A percentile compares a stretch with the other conserved stretches of the same genome.
phyloP scores from a whole-genome alignment of 2,329 filamentous ascomycete genomes.

The Dactylonectria estremocensis region DNA sequence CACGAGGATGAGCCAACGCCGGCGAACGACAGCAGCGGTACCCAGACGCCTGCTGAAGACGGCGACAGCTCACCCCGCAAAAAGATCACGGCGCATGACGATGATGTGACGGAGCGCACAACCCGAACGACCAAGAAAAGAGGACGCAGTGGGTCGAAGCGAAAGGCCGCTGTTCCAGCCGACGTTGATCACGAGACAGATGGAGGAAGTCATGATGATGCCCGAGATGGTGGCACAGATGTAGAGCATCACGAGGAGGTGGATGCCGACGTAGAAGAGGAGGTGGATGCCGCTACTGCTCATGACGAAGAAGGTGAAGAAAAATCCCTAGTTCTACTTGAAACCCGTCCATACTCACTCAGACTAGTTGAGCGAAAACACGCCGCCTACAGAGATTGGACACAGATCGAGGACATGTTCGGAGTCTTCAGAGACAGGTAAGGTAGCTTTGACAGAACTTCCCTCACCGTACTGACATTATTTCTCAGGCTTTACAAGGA shows the following conservation, averaged over 20 bases:
- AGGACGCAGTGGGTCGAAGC: conserved; percentile 60
- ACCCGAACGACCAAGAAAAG: conserved; percentile 57
- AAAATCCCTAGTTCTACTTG: conserved; percentile 12
- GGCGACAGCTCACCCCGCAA: conserved; percentile 53
- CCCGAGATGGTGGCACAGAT: conserved; percentile 58
- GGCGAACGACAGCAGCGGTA: conserved; percentile 55
- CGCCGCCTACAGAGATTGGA: conserved; percentile 83
- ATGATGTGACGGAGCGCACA: conserved; percentile 51
- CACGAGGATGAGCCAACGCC: conserved; percentile 55
- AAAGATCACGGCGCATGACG: conserved; percentile 49
- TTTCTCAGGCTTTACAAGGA: conserved; percentile 85
- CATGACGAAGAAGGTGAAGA: conserved; percentile 76
- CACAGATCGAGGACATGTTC: conserved; percentile 90
- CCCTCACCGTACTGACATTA: conserved; percentile 39
- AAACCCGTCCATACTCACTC: conserved; percentile 41
- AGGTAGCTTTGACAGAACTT: conserved; percentile 40
- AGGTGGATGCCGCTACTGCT: conserved; percentile 70
- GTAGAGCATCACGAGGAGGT: conserved; percentile 65
- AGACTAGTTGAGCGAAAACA: conserved; percentile 81
- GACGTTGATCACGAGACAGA: conserved; percentile 52
- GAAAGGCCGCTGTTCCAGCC: conserved; percentile 51
- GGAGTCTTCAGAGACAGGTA: conserved; percentile 85
- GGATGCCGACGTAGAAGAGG: conserved; percentile 72
- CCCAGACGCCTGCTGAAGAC: conserved; percentile 64
- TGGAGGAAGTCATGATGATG: conserved; percentile 52